Evolutionary conservation across 2,329 filamentous ascomycete species (phyloP), one percentile per base, ranked within the genome.

Genomic region (Alternaria gansuensis): DNA sequence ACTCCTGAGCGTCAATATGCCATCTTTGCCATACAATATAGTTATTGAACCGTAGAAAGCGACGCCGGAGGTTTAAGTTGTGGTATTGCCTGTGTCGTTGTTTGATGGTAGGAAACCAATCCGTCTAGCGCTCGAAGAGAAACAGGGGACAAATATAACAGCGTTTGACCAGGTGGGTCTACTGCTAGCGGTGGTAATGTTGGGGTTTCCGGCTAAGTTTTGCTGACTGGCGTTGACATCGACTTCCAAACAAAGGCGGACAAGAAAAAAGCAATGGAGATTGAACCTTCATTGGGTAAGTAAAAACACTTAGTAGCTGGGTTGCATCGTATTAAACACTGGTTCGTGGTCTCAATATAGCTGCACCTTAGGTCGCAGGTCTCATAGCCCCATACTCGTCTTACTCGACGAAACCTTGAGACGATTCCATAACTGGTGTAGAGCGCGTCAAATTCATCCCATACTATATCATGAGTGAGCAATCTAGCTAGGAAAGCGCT

Each of bases 61-160:
- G 37, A 51, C 43, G 7, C 49, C 49, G 14, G 37, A 43, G 5
- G 49, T 51, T n/a, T 31, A n/a, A 4, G 24, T 34, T 13, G 49
- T 51, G 28, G 17, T 28, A 28, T 51, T 51, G 36, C 49, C 49
- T 13, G 36, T 33, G 28, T 28, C 49, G 28, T 51, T 29, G 28
- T 51, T 51, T n/a, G 26, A 3, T n/a, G 37, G 37, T n/a, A 51
- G 49, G 21, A 51, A 51, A 37, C 37, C 49, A 14, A 51, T 28
- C 28, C 37, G 49, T 14, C 23, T 34, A 9, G 41, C 37, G 26
- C 11, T 7, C 14, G 49, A 33, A n/a, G 49, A 41, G 9, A 26
- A 13, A 2, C 26, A 29, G 7, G 49, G 49, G 11, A 51, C 28
- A 13, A 51, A 51, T 9, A 51, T 36, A 7, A 26, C 40, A 3